A percentile compares a stretch with the other conserved stretches of the same genome.
phyloP scores from a whole-genome alignment of 768 basidiomycete genomes.

The Coprinopsis sp. region DNA sequence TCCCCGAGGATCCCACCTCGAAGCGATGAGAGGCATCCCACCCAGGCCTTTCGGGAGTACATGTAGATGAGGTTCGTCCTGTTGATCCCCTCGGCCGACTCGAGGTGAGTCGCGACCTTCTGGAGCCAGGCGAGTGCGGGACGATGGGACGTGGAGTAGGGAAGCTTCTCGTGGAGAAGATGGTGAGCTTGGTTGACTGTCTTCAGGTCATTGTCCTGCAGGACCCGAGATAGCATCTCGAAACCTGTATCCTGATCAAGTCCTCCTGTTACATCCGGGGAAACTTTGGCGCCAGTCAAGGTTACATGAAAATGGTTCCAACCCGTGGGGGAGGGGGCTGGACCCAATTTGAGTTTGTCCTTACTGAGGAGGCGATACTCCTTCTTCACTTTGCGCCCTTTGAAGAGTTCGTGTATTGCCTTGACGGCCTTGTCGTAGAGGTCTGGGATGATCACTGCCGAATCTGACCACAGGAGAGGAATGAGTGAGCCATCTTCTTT shows the following conservation, averaged over 20 bases:
- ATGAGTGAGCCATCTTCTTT: background rate
- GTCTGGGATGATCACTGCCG: background rate
- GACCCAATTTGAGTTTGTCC: background rate
- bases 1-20: too few relatives aligned
- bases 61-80: too few relatives aligned
- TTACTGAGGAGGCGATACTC: background rate
- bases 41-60: too few relatives aligned
- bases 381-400: background rate
- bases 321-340: background rate
- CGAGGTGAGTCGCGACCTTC: background rate
- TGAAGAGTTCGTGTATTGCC: background rate
- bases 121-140: conserved; percentile 2
- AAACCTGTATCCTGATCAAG: background rate
- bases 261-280: background rate
- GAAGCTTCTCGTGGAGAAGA: conserved; percentile 7
- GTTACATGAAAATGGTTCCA: conserved; percentile 4
- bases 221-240: background rate
- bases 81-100: background rate
- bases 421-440: background rate
- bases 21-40: too few relatives aligned
- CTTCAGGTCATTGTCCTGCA: conserved; percentile 2
- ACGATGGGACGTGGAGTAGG: background rate
- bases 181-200: conserved; percentile 1
- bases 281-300: background rate
- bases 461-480: conserved; percentile 3